phyloP scores from a whole-genome alignment of 2,329 filamentous ascomycete genomes.

The Alternaria arborescens region DNA sequence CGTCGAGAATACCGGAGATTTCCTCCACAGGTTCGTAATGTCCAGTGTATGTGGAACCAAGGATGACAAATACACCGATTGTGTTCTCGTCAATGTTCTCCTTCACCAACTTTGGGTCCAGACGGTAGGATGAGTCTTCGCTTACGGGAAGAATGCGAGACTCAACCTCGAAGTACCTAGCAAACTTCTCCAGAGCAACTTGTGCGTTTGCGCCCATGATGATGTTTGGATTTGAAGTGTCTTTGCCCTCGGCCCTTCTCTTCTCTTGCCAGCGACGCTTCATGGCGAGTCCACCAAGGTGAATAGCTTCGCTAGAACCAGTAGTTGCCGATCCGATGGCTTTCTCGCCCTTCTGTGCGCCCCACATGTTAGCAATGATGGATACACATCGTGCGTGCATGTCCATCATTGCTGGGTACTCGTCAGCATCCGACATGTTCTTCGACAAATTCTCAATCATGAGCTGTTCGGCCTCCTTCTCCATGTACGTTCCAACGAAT shows the following conservation, averaged over 20 bases:
- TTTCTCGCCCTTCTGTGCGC: slow-evolving; percentile 67
- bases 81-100: slow-evolving; percentile 78
- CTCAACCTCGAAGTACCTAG: slow-evolving; percentile 77
- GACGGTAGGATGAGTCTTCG: slow-evolving; percentile 66
- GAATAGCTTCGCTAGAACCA: slow-evolving; percentile 75
- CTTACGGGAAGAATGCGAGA: slow-evolving; percentile 70
- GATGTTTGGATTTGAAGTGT: slow-evolving; percentile 72
- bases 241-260: slow-evolving; percentile 67
- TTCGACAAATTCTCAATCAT: slow-evolving; percentile 75
- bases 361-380: slow-evolving; percentile 74
- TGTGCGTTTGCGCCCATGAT: slow-evolving; percentile 79
- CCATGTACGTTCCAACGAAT: slow-evolving; percentile 78
- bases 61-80: slow-evolving; percentile 77
- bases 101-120: slow-evolving; percentile 71
- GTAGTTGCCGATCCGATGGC: slow-evolving; percentile 75
- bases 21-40: slow-evolving; percentile 77
- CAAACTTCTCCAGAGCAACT: slow-evolving; percentile 77
- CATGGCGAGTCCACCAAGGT: slow-evolving; percentile 76
- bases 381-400: slow-evolving; percentile 74
- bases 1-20: slow-evolving; percentile 70
- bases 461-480: slow-evolving; percentile 69
- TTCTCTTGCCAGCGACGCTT: slow-evolving; percentile 73
- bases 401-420: slow-evolving; percentile 54
- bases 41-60: slow-evolving; percentile 77
- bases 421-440: slow-evolving; percentile 74